Percentiles rank a stretch among this genome's conserved stretches.
These are phyloP conservation scores for Medicago truncatula DNA, from an alignment of 306 rosid species.

Conservation along the genomic window MtrunA17r5.0-ANR NC_053042.1:55075501-55076000, in stretches of 20 bases:
- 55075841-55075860: conserved; percentile 46
- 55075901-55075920: conserved; percentile 82
- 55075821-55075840: conserved; percentile 67
- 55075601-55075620: conserved; percentile 90
- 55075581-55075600: conserved; percentile 74
- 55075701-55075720: conserved; percentile 76
- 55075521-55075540: conserved; percentile 52
- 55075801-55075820: conserved; percentile 66
- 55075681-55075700: conserved; percentile 81
- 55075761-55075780: conserved; percentile 84
- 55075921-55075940: conserved; percentile 80
- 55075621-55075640: conserved; percentile 71
- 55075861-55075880: conserved; percentile 65
- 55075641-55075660: conserved; percentile 76
- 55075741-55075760: conserved; percentile 81
- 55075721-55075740: conserved; percentile 91
- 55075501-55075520: conserved; percentile 48
- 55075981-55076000: conserved; percentile 76
- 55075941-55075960: conserved; percentile 75
- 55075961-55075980: conserved; percentile 83
- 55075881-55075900: conserved; percentile 72
- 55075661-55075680: conserved; percentile 64
- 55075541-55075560: conserved; percentile 53
- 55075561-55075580: conserved; percentile 50
- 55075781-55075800: conserved; percentile 79